phyloP scores from a whole-genome alignment of 148 eudicot species.

The Chenopodium suecicum region DNA sequence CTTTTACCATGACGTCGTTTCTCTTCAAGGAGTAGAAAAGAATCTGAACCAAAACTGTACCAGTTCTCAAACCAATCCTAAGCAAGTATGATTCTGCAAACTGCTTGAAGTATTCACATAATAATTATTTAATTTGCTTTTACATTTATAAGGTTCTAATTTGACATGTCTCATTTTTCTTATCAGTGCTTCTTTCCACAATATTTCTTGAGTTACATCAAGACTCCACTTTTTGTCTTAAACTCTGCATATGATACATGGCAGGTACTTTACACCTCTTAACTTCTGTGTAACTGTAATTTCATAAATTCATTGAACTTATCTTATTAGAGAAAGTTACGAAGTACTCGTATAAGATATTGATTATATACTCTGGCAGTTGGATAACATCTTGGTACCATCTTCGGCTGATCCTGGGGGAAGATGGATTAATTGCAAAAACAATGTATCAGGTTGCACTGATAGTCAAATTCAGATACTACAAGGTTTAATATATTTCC shows the following conservation, averaged over 20 bases:
- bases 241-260: conserved; percentile 89
- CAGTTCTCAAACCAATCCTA: conserved; percentile 37
- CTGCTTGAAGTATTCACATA: not conserved
- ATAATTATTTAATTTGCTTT: not conserved
- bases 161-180: conserved; percentile 9
- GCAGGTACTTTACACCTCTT: conserved; percentile 51
- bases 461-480: conserved; percentile 48
- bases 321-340: not conserved
- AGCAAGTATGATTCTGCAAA: conserved; percentile 44
- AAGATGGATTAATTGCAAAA: conserved; percentile 72
- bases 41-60: conserved; percentile 69
- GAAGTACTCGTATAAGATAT: not conserved
- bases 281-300: too few relatives aligned
- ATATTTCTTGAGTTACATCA: conserved; percentile 56
- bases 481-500: conserved; percentile 52
- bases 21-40: conserved; percentile 74
- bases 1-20: conserved; percentile 46
- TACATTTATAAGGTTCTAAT: not conserved
- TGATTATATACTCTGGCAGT: conserved; percentile 37
- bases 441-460: conserved; percentile 48
- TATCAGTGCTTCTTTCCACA: conserved; percentile 96
- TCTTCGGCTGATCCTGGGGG: conserved; percentile 65
- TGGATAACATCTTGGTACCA: conserved; percentile 78
- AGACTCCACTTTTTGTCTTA: conserved; percentile 74
- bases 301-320: not conserved